Evolutionary conservation across 202 grass and related monocot genomes (phyloP), one percentile per base, ranked within the genome.

Genomic region (Schoenoplectus triqueter): DNA sequence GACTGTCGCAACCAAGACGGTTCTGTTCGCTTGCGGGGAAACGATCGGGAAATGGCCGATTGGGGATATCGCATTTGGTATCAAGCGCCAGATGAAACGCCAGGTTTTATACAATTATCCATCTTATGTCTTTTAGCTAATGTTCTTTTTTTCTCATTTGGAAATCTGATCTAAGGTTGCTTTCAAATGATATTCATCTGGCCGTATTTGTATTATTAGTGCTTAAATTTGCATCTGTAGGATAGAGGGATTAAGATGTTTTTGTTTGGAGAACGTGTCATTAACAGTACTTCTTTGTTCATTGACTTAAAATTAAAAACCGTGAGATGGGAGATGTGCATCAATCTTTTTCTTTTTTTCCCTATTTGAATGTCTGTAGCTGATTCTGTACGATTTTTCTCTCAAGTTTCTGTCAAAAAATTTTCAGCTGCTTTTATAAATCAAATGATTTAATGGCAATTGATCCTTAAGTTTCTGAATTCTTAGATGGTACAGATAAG

Each of bases 61-160:
- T 47, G 89, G 84, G 8, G 93, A 92, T 55, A 85, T 95, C 78
- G 87, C 89, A 2, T 95, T 95, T 69, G 93, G 93, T 15, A 92
- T 95, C 89, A 91, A 82, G 39, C 89, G 87, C 77, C 84, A 85
- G 83, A 92, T 92, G 91, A 89, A 88, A 69, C 9, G 51, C 40
- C 93, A 95, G 93, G 92, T 94, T 65, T 54, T 56, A 65, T 80
- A 18, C 10, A 2, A 17, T 64, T 51, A 5, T 48, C 62, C 61
- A 45, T 73, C 1, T 47, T 6, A 20, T 8, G 15, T 80, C 8
- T 65, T 19, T 14, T 82, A 50, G 8, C 54, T 41, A 17, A 0
- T 78, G 60, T 46, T 85, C 2, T 22, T 22, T 82, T 64, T 18
- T 8, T 82, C 44, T 67, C 20, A 65, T 66, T 31, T 67, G 60